Base-by-base conservation (phyloP, 768 basidiomycete genomes). In the Hemileccinum rubropunctum region DNA sequence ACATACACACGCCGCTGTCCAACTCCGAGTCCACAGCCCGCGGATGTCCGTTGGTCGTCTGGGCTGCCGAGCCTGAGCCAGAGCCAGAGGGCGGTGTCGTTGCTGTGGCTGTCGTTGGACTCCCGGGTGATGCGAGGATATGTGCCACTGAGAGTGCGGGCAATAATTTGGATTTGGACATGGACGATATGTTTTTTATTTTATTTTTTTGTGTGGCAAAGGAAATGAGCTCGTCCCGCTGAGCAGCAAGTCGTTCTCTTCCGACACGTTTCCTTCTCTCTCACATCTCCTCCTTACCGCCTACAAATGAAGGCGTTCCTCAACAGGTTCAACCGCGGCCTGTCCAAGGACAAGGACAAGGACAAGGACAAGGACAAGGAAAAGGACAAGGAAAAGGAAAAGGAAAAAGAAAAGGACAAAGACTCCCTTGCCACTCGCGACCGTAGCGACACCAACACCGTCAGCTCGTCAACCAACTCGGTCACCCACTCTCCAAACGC, bases 271-370 rank as follows among this genome's bases (percentile, higher is more conserved):
- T 45, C 37, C 33, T 42, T 52, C 32, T 17, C 32, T 33, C 32
- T 23, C 41, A 41, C 54, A 36, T 56, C 68, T n/a, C n/a, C n/a
- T n/a, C n/a, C n/a, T n/a, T n/a, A n/a, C n/a, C 67, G 23, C 23
- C 23, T 23, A 3, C 23, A 23, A 23, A 92, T 92, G 89, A 91
- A 90, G 78, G 89, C 90, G 38, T 86, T 91, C 59, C 80, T 91
- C 69, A 79, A 80, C 64, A 81, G 88, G 63, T 73, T 91, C 59
- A 88, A 88, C 60, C 80, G 81, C 48, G 78, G 74, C 51, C 78
- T 74, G 58, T 69, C 76, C 62, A 86, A 69, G 23, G 23, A 23
- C 23, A 23, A 23, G 23, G 23, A 23, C 23, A 23, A 41, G 66
- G 67, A n/a, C 50, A 55, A 50, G 23, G 23, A 23, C 23, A 64